Base-by-base conservation (phyloP, 2,329 filamentous ascomycete genomes). In the Colletotrichum spaethianum region DNA sequence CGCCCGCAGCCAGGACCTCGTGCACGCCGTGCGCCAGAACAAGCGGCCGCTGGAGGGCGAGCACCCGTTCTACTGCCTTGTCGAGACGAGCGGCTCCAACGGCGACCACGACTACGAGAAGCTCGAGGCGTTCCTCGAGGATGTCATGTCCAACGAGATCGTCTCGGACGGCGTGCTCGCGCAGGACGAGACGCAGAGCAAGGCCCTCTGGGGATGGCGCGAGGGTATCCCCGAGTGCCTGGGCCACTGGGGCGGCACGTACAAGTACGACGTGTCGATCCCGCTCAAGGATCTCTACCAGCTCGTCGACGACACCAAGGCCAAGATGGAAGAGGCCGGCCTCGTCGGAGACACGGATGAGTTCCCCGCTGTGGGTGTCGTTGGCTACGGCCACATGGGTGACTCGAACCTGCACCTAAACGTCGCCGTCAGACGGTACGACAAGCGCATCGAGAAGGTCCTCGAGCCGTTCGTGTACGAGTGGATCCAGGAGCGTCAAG, bases 251-350 rank as follows among this genome's bases (percentile, higher is more conserved):
- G 97, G 96, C 70, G 96, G 95, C 55, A 95, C 96, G 11, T 99
- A 99, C 89, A 99, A 99, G 85, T 99, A 99, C 82, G 96, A 99
- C 79, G 88, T 99, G 40, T 98, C 96, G 8, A 98, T 99, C 75
- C 96, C 96, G 1, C 88, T 99, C 36, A 83, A 89, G 16, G 92
- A 98, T 76, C 90, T 99, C 78, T 99, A 99, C 84, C 86, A 90
- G 76, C 87, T 99, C 38, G 96, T 99, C 38, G 93, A 96, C 75
- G 96, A 98, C 77, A 93, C 92, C 28, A 89, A 93, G 74, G 90
- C 90, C 64, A 91, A 92, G 64, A 88, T 99, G 75, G 87, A 88
- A 1, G 87, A 91, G 65, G 92, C 92, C 40, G 94, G 95, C 0
- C 87, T 98, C 2, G 87, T 97, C 50, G 93, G 94, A 64, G 92